Evolutionary conservation across 805 yeast genomes (phyloP).

Genomic region (Kodamaea neixiangensis): DNA sequence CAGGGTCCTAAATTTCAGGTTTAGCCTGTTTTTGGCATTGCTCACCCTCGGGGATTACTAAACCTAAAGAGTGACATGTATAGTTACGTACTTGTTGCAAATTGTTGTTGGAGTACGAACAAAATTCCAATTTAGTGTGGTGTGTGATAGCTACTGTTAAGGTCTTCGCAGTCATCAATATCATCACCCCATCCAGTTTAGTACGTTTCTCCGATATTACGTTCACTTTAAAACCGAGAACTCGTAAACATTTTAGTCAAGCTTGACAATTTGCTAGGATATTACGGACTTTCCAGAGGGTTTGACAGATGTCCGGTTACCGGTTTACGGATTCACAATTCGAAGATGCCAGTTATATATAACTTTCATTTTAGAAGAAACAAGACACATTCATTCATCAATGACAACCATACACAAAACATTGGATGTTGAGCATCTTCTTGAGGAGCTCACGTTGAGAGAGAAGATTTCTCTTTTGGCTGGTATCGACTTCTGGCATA

Average conservation of each 20-base stretch:
- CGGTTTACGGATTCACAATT: background rate
- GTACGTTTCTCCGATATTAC: background rate
- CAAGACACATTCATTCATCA: background rate
- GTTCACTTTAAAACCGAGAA: background rate
- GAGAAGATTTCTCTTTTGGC: constrained; percentile 41
- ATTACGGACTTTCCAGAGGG: background rate
- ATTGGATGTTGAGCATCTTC: constrained; percentile 31
- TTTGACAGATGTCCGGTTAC: background rate
- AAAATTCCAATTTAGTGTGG: background rate
- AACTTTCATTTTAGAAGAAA: background rate
- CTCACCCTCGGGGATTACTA: background rate
- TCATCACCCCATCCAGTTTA: background rate
- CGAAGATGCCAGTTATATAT: background rate
- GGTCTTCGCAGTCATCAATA: background rate
- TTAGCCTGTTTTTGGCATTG: background rate
- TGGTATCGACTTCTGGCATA: constrained; percentile 25
- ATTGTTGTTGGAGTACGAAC: background rate
- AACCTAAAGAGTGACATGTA: background rate
- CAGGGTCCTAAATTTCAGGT: background rate
- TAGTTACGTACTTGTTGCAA: background rate
- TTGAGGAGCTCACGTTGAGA: constrained; percentile 32
- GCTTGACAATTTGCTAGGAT: background rate
- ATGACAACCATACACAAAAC: constrained; percentile 7
- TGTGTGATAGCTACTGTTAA: too few species aligned
- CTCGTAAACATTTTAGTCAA: background rate